Percentiles rank a stretch among this genome's conserved stretches.
Evolutionary conservation across 1,139 yeast species (phyloP).

Genomic region (Geotrichum carabidarum): DNA sequence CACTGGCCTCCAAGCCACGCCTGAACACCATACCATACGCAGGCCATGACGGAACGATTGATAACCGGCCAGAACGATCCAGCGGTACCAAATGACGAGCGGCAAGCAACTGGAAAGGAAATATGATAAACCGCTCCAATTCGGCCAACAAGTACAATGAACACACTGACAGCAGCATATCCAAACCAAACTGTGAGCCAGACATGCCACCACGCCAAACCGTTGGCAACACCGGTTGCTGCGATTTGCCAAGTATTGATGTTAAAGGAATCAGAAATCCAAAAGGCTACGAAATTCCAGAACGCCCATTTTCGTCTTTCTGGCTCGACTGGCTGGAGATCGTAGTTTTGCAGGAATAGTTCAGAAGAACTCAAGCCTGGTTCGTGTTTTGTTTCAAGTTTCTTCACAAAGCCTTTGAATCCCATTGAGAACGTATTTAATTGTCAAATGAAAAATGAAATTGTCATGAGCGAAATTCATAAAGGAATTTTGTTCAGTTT

Average conservation of each 20-base stretch:
- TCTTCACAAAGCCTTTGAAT: conserved; percentile 13
- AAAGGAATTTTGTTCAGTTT: no score
- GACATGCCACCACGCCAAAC: conserved; percentile 83
- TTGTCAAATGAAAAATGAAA: conserved; percentile 31
- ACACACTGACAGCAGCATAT: conserved; percentile 32
- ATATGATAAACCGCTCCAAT: conserved; percentile 39
- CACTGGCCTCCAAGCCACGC: conserved; percentile 80
- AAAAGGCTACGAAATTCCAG: conserved; percentile 70
- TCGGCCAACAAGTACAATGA: conserved; percentile 36
- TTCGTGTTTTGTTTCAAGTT: conserved; percentile 25
- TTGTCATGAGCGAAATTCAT: not conserved
- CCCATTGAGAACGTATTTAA: not conserved
- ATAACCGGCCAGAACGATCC: conserved; percentile 40
- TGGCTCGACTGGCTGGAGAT: conserved; percentile 69
- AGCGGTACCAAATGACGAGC: conserved; percentile 39
- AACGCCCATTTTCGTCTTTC: conserved; percentile 68
- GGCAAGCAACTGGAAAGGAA: conserved; percentile 38
- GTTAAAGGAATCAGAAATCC: conserved; percentile 85
- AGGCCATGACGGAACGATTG: conserved; percentile 60
- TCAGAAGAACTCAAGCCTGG: conserved; percentile 23
- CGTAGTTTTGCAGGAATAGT: conserved; percentile 54
- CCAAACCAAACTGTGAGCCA: conserved; percentile 75
- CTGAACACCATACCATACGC: conserved; percentile 83
- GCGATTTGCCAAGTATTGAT: conserved; percentile 90
- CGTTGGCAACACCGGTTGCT: conserved; percentile 68